Percentiles rank a stretch among this genome's conserved stretches.
These are phyloP conservation scores for Pichia sp. DNA, from an alignment of 1,139 yeast species.

Conservation along the genomic window DNA sequence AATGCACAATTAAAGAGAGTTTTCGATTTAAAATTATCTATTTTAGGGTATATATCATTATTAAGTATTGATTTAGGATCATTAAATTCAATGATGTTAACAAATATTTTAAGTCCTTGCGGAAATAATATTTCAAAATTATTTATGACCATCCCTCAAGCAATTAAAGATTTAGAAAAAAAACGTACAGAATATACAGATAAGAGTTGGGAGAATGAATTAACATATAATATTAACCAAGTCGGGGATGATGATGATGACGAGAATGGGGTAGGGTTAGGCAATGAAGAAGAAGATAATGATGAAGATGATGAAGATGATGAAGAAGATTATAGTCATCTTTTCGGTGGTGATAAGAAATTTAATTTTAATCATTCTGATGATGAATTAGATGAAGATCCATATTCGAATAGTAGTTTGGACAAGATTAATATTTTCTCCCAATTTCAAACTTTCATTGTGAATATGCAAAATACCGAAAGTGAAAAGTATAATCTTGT, in stretches of 20 bases:
- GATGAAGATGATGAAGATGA: conserved; percentile 33
- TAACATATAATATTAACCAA: conserved; percentile 26
- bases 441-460: conserved; percentile 41
- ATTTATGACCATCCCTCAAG: conserved; percentile 60
- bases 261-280: too few relatives aligned
- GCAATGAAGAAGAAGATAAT: conserved; percentile 38
- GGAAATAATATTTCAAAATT: conserved; percentile 45
- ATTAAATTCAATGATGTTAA: conserved; percentile 24
- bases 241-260: conserved; percentile 36
- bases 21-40: conserved; percentile 71
- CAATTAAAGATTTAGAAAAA: conserved; percentile 59
- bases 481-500: conserved; percentile 28
- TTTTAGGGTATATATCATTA: conserved; percentile 60
- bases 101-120: conserved; percentile 33
- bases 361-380: conserved; percentile 22
- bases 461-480: conserved; percentile 33
- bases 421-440: conserved; percentile 64
- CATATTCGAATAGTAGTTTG: conserved; percentile 69
- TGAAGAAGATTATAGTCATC: conserved; percentile 21
- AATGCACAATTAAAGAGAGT: conserved; percentile 62
- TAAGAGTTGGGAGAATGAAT: conserved; percentile 26
- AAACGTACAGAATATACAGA: conserved; percentile 49
- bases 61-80: conserved; percentile 27
- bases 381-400: conserved; percentile 61
- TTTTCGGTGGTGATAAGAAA: conserved; percentile 11